Evolutionary conservation across 179 eudicot species (phyloP).

Genomic region (Silene noctiflora): DNA sequence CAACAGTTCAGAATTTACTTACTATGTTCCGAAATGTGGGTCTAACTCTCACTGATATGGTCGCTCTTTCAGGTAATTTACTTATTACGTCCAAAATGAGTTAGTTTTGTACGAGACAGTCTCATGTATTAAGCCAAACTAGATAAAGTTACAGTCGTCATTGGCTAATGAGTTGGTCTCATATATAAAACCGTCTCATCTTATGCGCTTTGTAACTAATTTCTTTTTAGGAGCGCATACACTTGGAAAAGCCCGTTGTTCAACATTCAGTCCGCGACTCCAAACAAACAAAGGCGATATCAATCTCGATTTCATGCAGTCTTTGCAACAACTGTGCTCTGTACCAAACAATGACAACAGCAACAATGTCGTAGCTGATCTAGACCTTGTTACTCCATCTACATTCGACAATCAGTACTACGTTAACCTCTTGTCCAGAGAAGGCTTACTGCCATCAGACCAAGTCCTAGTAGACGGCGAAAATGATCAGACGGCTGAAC

Average conservation of each 20-base stretch:
- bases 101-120: neutral
- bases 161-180: too few relatives aligned
- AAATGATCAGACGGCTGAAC: constrained; percentile 34
- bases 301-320: constrained; percentile 44
- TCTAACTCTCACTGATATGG: constrained; percentile 58
- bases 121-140: too few relatives aligned
- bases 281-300: constrained; percentile 41
- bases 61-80: constrained; percentile 66
- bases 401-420: constrained; percentile 78
- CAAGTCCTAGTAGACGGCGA: constrained; percentile 49
- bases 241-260: constrained; percentile 81
- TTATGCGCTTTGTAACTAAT: neutral
- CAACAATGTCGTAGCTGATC: constrained; percentile 45
- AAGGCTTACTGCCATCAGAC: constrained; percentile 70
- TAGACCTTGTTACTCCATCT: constrained; percentile 60
- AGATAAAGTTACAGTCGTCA: too few relatives aligned
- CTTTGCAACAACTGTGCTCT: constrained; percentile 58
- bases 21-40: constrained; percentile 58
- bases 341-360: constrained; percentile 17
- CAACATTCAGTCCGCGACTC: constrained; percentile 57
- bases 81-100: neutral
- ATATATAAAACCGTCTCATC: too few relatives aligned
- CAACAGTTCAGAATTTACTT: constrained; percentile 47
- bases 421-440: constrained; percentile 62
- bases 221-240: constrained; percentile 69